These are phyloP conservation scores for Theobroma cacao DNA, from an alignment of 345 rosid species.

Conservation along the genomic window DNA sequence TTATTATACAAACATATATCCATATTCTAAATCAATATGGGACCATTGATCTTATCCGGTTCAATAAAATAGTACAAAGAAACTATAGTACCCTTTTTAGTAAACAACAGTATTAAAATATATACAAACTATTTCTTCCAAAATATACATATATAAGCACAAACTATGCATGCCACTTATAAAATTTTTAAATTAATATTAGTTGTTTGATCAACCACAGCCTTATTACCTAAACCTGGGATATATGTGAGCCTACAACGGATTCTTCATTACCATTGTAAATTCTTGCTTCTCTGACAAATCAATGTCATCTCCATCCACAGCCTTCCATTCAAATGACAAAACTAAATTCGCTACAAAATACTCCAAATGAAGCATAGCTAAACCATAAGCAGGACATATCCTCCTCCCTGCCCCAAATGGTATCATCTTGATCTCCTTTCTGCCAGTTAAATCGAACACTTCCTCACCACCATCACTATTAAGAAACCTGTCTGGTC, in stretches of 20 bases:
- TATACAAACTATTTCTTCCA: too few relatives aligned
- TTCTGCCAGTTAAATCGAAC: constrained; percentile 26
- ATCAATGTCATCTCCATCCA: constrained; percentile 20
- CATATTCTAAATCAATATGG: too few relatives aligned
- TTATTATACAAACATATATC: too few relatives aligned
- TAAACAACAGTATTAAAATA: too few relatives aligned
- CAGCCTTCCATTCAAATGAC: constrained; percentile 28
- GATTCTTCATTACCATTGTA: constrained; percentile 9
- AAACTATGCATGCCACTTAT: too few relatives aligned
- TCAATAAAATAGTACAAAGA: too few relatives aligned
- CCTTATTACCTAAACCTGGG: not conserved
- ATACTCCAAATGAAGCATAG: constrained; percentile 35
- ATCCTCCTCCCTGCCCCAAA: constrained; percentile 44
- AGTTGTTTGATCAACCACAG: too few relatives aligned
- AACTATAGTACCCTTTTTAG: too few relatives aligned
- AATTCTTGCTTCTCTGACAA: constrained; percentile 26
- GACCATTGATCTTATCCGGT: too few relatives aligned
- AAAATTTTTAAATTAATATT: too few relatives aligned
- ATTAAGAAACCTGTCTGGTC: constrained; percentile 30
- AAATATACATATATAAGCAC: too few relatives aligned
- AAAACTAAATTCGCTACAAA: constrained; percentile 36
- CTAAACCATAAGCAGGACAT: constrained; percentile 28
- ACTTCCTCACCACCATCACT: not conserved
- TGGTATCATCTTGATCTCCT: constrained; percentile 41
- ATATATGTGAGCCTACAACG: not conserved